These are phyloP conservation scores for Cladosporium cucumerinum DNA, from an alignment of 2,329 filamentous ascomycete species.

Conservation along the genomic window DNA sequence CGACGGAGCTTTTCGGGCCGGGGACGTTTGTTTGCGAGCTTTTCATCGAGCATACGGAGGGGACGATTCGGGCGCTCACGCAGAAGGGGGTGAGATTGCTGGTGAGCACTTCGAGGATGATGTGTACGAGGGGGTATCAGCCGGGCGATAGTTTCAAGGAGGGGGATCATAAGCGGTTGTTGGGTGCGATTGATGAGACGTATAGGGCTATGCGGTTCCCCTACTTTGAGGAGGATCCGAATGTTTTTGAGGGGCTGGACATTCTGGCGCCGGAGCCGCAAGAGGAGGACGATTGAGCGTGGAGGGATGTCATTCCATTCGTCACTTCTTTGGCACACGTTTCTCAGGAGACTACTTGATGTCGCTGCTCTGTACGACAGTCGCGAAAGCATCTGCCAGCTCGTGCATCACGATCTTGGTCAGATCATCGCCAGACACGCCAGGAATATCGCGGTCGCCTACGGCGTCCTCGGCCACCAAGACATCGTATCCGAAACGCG, in stretches of 20 bases:
- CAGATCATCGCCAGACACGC: conserved; percentile 54
- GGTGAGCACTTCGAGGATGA: conserved; percentile 25
- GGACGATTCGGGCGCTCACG: conserved; percentile 20
- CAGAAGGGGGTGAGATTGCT: conserved; percentile 21
- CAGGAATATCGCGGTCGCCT: conserved; percentile 65
- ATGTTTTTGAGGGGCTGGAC: conserved; percentile 30
- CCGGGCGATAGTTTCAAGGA: conserved; percentile 17
- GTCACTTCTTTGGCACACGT: background rate
- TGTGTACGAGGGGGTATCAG: background rate
- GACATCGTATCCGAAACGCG: conserved; percentile 62
- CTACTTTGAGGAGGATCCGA: conserved; percentile 29
- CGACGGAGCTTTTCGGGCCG: conserved; percentile 16
- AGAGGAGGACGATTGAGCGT: conserved; percentile 23
- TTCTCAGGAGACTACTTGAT: conserved; percentile 36
- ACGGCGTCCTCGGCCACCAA: conserved; percentile 60
- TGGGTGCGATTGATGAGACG: background rate
- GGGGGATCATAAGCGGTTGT: conserved; percentile 15
- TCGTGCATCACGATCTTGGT: conserved; percentile 55
- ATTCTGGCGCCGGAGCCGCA: conserved; percentile 22
- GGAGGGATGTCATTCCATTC: background rate
- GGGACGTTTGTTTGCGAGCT: conserved; percentile 27
- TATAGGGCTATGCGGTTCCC: conserved; percentile 22
- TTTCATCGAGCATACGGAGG: conserved; percentile 26
- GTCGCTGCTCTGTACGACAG: conserved; percentile 52
- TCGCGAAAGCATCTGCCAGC: conserved; percentile 62